These are phyloP conservation scores for Cytospora chrysosperma DNA, from an alignment of 2,329 filamentous ascomycete species.

Conservation along the genomic window DNA sequence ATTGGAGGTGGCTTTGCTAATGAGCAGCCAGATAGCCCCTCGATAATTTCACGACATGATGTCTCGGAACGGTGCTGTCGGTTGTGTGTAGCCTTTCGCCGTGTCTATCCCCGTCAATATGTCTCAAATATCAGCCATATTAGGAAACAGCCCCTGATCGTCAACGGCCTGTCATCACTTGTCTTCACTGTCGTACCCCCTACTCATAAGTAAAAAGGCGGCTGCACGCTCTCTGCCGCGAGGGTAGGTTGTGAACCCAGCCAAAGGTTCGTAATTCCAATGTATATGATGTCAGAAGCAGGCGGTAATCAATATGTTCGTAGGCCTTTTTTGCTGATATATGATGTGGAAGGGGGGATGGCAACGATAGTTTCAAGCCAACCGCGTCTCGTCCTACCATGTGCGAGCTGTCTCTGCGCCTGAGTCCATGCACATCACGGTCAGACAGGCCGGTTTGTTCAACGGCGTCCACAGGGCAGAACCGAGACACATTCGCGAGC, in stretches of 20 bases:
- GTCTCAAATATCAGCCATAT: background rate
- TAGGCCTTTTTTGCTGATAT: too few species aligned
- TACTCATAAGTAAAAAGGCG: background rate
- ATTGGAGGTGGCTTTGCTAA: background rate
- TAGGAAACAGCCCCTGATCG: background rate
- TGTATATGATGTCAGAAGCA: too few species aligned
- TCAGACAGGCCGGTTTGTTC: constrained; percentile 5
- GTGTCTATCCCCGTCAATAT: background rate
- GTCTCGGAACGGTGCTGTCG: constrained; percentile 8
- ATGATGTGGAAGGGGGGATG: background rate
- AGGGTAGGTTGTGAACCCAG: background rate
- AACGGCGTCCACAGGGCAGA: constrained; percentile 6
- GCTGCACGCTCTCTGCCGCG: background rate
- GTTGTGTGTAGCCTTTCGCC: background rate
- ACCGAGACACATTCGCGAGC: background rate
- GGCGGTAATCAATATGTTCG: too few species aligned
- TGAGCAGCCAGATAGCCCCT: background rate
- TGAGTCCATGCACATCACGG: constrained; percentile 4
- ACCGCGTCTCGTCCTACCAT: background rate
- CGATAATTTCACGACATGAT: background rate
- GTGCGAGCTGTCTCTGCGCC: background rate
- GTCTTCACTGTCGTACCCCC: background rate
- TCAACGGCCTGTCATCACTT: constrained; percentile 1
- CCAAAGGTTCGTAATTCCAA: too few species aligned
- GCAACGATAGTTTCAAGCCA: too few species aligned